Base-by-base conservation (phyloP, 1,284 basidiomycete species). In the Ustilago cynodontis region DNA sequence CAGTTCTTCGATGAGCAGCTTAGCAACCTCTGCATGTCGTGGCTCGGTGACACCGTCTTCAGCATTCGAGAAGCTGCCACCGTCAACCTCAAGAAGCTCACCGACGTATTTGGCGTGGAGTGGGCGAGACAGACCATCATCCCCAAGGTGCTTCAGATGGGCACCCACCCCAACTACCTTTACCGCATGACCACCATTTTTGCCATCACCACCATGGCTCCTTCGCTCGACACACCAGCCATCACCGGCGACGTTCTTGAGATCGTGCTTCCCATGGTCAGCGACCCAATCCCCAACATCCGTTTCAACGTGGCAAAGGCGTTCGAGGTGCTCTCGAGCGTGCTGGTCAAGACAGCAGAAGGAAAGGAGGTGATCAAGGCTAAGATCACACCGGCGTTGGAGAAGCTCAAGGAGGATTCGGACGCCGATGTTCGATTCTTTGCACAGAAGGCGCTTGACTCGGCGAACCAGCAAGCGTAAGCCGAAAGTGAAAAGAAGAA, bases 111-210 rank as follows among this genome's bases (percentile, higher is more conserved):
- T 84, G 97, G 97, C 50, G 94, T 98, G 24, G 95, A 98, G 18
- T 99, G 97, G 97, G 95, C 97, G 39, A 92, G 92, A 86, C 89
- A 90, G 66, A 92, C 95, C 41, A 98, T 99, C 85, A 93, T 99
- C 59, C 97, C 97, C 24, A 98, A 98, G 88, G 94, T 99, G 41
- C 92, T 99, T 85, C 93, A 93, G 69, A 99, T 99, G 97, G 95
- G 94, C 16, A 91, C 92, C 72, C 95, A 98, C 88, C 94, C 94
- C 24, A 99, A 98, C 87, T 99, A 99, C 87, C 90, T 99, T 39
- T 98, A 95, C 88, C 90, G 97, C 82, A 98, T 99, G 95, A 99
- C 97, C 9, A 99, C 97, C 28, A 94, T 99, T 62, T 95, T 99
- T 87, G 96, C 97, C 56, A 97, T 99, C 85, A 95, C 94, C 79